Evolutionary conservation across 1,284 basidiomycete genomes (phyloP).

Genomic region (Heterobasidion parviporum): DNA sequence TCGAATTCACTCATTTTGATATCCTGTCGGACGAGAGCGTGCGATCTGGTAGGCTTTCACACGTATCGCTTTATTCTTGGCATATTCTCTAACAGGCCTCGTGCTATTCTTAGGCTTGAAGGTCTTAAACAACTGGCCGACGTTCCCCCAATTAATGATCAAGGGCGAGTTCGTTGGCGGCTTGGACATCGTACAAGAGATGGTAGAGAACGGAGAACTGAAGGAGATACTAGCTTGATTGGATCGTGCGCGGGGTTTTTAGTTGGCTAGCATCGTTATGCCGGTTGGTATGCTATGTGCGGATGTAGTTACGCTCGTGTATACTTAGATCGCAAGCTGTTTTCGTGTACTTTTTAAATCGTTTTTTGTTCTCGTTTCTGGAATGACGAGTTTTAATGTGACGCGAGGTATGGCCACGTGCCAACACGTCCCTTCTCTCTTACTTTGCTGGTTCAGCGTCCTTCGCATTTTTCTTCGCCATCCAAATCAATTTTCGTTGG

Average conservation of each 20-base stretch:
- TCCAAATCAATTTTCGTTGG: too few relatives aligned
- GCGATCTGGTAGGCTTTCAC: constrained; percentile 36
- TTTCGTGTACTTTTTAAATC: neutral
- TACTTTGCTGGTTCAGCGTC: too few relatives aligned
- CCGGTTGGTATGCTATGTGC: too few relatives aligned
- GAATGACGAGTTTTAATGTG: too few relatives aligned
- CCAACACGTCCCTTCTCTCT: too few relatives aligned
- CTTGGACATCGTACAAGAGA: constrained; percentile 57
- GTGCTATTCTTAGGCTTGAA: constrained; percentile 34
- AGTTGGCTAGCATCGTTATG: too few relatives aligned
- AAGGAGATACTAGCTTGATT: constrained; percentile 19
- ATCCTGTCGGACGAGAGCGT: constrained; percentile 68
- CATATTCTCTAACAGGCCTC: neutral
- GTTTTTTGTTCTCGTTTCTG: neutral
- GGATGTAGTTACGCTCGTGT: too few relatives aligned
- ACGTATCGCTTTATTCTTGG: neutral
- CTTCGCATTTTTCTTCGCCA: too few relatives aligned
- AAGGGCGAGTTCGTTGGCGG: constrained; percentile 71
- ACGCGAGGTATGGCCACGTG: too few relatives aligned
- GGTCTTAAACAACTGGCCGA: constrained; percentile 59
- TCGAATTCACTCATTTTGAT: constrained; percentile 68
- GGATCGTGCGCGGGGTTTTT: neutral
- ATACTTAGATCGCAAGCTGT: neutral
- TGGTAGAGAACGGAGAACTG: constrained; percentile 43
- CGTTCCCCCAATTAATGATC: constrained; percentile 59